Evolutionary conservation across 176 grass and related monocot genomes (phyloP).

Genomic region (Oryza glaberrima): DNA sequence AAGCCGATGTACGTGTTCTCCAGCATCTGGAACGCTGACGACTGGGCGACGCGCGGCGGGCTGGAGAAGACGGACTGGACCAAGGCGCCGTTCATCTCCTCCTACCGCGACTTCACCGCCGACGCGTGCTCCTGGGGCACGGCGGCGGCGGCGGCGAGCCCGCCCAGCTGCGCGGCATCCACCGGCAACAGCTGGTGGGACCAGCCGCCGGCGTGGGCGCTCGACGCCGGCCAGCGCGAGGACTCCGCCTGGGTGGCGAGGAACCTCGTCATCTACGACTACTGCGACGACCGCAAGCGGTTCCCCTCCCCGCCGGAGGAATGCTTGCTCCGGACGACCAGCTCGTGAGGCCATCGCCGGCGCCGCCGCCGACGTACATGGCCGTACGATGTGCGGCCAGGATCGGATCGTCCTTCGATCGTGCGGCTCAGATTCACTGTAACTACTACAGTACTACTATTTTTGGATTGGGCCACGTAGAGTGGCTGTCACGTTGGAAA

Average conservation of each 20-base stretch:
- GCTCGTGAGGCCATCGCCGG: not conserved
- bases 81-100: constrained; percentile 78
- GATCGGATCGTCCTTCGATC: not conserved
- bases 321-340: constrained; percentile 48
- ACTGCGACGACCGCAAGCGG: constrained; percentile 78
- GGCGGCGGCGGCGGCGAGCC: not conserved
- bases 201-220: constrained; percentile 78
- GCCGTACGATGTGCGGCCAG: not conserved
- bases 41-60: constrained; percentile 91
- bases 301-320: constrained; percentile 65
- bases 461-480: not conserved
- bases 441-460: not conserved
- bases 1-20: constrained; percentile 99
- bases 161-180: constrained; percentile 54
- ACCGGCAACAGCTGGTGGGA: constrained; percentile 82
- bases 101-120: constrained; percentile 89
- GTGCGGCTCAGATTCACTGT: not conserved
- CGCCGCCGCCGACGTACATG: not conserved
- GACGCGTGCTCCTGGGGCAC: constrained; percentile 76
- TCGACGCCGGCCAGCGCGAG: constrained; percentile 58
- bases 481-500: constrained; percentile 10
- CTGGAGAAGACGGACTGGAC: constrained; percentile 97
- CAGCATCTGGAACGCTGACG: constrained; percentile 99
- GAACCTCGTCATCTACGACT: constrained; percentile 94
- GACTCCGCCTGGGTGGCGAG: constrained; percentile 68